Base-by-base conservation (phyloP, 495 filamentous ascomycete genomes). In the Lasiosphaeria hispida region DNA sequence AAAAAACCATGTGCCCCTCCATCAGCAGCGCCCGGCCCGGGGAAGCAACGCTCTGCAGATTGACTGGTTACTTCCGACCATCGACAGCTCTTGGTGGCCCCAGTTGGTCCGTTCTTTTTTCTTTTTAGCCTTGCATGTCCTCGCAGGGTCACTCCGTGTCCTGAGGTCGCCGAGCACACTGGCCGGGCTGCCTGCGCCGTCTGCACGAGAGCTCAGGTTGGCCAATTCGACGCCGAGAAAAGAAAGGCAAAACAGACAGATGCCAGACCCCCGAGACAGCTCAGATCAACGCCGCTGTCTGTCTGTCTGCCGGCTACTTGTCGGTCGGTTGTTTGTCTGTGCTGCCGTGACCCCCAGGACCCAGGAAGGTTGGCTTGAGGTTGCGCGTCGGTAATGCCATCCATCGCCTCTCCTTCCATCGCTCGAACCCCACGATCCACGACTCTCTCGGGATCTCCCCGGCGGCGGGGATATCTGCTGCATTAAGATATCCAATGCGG, bases 201-300 rank as follows among this genome's bases (percentile, higher is more conserved):
- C 43, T 47, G 43, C 43, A 47, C 43, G 14, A 10, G 43, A 10
- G 30, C 43, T 17, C 43, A 18, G 13, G 41, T 47, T 15, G 15
- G 15, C 43, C 43, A 47, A 47, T 47, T 47, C 43, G 43, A 30
- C 23, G 23, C 23, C 23, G 23, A 47, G 43, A 47, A 23, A 47
- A 17, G 43, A 47, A 47, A 19, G 7, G 30, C 14, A 47, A 47
- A 23, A 47, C 43, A 45, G 30, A 45, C 17, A 23, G 43, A 13
- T 15, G 43, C 17, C 43, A 30, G 43, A 19, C 42, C 43, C 30
- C 9, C 43, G 43, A 45, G 43, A 45, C 18, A 11, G 42, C 7
- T 13, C 43, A 17, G 18, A 1, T 9, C 18, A 2, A 11, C 43
- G 17, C 42, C 17, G 17, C 17, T 8, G 17, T 23, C 17, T 13